Evolutionary conservation across 257 asterid species (phyloP).

Genomic region (Cordia subcordata): DNA sequence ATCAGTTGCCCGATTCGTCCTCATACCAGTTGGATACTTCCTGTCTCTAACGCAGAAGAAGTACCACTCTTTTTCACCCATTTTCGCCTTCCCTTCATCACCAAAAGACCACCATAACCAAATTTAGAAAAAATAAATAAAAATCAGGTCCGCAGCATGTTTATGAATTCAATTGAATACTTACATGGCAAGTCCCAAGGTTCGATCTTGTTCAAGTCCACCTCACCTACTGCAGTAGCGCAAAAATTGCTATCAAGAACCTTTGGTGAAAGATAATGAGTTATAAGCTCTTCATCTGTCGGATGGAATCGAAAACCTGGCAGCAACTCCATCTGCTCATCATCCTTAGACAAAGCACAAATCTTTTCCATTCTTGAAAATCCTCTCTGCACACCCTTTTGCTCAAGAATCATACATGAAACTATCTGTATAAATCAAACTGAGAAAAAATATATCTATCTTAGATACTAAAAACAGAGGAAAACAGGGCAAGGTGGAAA

Average conservation of each 20-base stretch:
- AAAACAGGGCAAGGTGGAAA: neutral
- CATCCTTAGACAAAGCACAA: conserved; percentile 22
- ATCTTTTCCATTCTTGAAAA: conserved; percentile 37
- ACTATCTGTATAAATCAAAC: no score
- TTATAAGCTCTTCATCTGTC: conserved; percentile 77
- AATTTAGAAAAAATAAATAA: neutral
- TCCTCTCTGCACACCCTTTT: neutral
- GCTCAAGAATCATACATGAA: neutral
- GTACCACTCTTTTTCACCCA: conserved; percentile 88
- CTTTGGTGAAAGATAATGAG: conserved; percentile 55
- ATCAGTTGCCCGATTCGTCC: conserved; percentile 79
- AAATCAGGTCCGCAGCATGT: neutral
- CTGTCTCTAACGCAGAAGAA: conserved; percentile 76
- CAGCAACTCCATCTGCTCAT: conserved; percentile 57
- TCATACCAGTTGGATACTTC: conserved; percentile 74
- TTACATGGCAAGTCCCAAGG: conserved; percentile 92
- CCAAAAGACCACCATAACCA: neutral
- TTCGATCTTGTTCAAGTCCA: conserved; percentile 79
- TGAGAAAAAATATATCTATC: no score
- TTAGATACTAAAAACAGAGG: neutral
- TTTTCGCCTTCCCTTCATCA: conserved; percentile 59
- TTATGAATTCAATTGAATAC: conserved; percentile 7
- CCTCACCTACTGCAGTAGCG: conserved; percentile 64
- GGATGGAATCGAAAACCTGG: conserved; percentile 94
- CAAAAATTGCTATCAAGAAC: conserved; percentile 37